Evolutionary conservation across 371 early-diverging fungal genomes (phyloP), one percentile per base, ranked within the genome.

Genomic region (Sporodiniella umbellata): DNA sequence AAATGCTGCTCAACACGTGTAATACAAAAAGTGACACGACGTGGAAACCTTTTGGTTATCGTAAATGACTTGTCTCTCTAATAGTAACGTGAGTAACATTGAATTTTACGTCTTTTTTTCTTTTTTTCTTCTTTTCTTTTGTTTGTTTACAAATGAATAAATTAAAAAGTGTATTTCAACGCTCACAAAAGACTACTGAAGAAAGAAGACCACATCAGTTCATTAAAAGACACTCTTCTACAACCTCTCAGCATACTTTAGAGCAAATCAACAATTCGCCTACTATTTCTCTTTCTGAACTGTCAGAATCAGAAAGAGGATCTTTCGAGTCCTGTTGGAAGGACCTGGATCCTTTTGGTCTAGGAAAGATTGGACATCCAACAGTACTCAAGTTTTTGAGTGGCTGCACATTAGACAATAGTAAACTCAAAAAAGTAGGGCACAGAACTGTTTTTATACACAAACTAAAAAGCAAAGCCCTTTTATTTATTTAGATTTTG

Each of bases 271-370:
- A 45, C 26, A 52, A 18, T 1, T 38, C 56, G 30, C 66, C 66
- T 12, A 33, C 54, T 19, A 44, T 65, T n/a, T 14, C 21, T 24
- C 54, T 58, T 25, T 54, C 45, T 33, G 61, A 65, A 14, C 40
- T 65, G 21, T 61, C 66, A 17, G 58, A 60, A 15, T 45, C 39
- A 30, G 70, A 69, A 30, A 56, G 48, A 22, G 23, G 33, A 3
- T 58, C 58, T 30, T 68, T 64, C 31, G 51, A 35, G 18, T 51
- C 67, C 10, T 71, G 71, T 64, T 71, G 67, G 67, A 66, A 71
- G 26, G 67, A 64, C 42, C 35, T 71, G 8, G 71, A 71, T 53
- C 71, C 67, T 18, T 71, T 71, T 46, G 44, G 42, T 10, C 48
- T 59, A 17, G 62, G 62, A 2, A 46, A 35, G 23, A 51, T 64